Base-by-base conservation (phyloP, 2,329 filamentous ascomycete genomes). In the Parastagonospora nodorum region DNA sequence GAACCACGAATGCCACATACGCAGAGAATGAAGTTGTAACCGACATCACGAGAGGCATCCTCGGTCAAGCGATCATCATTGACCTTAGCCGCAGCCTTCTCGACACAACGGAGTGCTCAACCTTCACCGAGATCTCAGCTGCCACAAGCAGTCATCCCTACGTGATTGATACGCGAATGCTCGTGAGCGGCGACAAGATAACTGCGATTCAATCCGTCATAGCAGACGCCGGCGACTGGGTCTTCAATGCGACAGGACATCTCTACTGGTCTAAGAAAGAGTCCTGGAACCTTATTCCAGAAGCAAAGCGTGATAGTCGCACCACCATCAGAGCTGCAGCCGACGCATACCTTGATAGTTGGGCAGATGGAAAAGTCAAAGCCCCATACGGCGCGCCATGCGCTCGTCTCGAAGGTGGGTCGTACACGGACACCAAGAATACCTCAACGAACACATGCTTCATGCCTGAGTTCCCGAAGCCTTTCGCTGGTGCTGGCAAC, bases 331-430 rank as follows among this genome's bases (percentile, higher is more conserved):
- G 56, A 38, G 58, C 59, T 4, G 64, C 62, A 4, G 64, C 56
- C 10, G 63, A 67, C 30, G 57, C 55, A 27, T 67, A 67, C 36
- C 57, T 64, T 29, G 61, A 66, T 32, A 61, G 55, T 45, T 67
- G 61, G 61, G 48, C 45, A 9, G 48, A 67, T 32, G 57, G 57
- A 8, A 58, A 39, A n/a, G 57, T 66, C 16, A 49, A 43, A 6
- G 64, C 61, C 2, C 64, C 64, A 5, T 67, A 64, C 36, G 64
- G 64, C n/a, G 60, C 56, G 10, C 60, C 64, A 2, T 67, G 64
- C 46, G 60, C 61, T 2, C 53, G 64, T 12, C 58, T 67, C 42
- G 64, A 67, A 41, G 64, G 64, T n/a, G 63, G 64, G 10, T 37
- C 42, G 14, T 67, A 67, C 38, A 68, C 65, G 6, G 62, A 57